A percentile compares a stretch with the other conserved stretches of the same genome.
Conservation (phyloP, 768 basidiomycete genomes). For the Tricholoma flavovirens region DNA sequence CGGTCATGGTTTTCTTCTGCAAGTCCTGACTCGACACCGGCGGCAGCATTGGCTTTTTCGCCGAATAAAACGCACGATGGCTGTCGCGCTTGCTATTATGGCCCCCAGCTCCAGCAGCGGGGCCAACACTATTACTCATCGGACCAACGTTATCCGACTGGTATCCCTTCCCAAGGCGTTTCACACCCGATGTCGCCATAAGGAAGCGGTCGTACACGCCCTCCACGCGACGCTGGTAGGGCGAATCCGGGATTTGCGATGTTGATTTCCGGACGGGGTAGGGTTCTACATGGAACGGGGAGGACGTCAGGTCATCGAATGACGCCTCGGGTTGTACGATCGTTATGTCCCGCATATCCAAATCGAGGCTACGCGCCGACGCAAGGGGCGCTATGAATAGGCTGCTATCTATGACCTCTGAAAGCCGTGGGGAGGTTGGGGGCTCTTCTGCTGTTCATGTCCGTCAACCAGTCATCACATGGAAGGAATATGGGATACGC, state of each 20-base stretch:
- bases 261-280: conserved; percentile 47
- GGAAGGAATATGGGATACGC: conserved; percentile 18
- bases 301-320: conserved; percentile 53
- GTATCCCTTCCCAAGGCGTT: conserved; percentile 74
- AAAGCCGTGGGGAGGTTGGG: conserved; percentile 49
- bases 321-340: conserved; percentile 27
- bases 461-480: conserved; percentile 1
- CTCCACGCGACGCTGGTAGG: conserved; percentile 57
- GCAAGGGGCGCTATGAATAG: conserved; percentile 57
- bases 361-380: conserved; percentile 32
- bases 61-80: conserved; percentile 40
- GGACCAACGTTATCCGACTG: conserved; percentile 61
- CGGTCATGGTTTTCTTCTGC: conserved; percentile 39
- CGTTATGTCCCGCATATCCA: conserved; percentile 26
- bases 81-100: conserved; percentile 27
- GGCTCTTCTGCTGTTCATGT: conserved; percentile 29
- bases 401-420: conserved; percentile 61
- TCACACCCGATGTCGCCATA: conserved; percentile 78
- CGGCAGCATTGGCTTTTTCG: conserved; percentile 58
- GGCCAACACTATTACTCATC: conserved; percentile 26
- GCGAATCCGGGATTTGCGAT: conserved; percentile 43
- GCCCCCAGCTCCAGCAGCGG: conserved; percentile 4
- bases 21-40: conserved; percentile 64
- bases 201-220: conserved; percentile 78
- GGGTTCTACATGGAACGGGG: conserved; percentile 59